A percentile compares a stretch with the other conserved stretches of the same genome.
Evolutionary conservation across 257 asterid genomes (phyloP).

Genomic region (Solanum verrucosum): DNA sequence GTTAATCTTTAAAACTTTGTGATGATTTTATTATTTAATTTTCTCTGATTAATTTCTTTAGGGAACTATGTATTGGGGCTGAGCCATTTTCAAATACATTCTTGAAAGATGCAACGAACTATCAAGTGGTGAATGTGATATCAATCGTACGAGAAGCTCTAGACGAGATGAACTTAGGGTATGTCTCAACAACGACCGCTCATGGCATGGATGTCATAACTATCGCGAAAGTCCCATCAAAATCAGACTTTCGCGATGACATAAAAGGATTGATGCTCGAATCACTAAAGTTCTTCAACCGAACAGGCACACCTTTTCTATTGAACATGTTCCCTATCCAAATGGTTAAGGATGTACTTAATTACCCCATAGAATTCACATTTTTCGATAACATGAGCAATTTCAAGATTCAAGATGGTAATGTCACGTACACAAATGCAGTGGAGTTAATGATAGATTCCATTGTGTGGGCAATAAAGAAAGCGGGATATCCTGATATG

Average conservation of each 20-base stretch:
- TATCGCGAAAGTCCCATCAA: slow-evolving; percentile 13
- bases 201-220: slow-evolving; percentile 14
- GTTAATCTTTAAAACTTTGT: no score
- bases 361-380: slow-evolving; percentile 17
- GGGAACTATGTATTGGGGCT: background rate
- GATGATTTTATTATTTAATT: background rate
- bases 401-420: slow-evolving; percentile 15
- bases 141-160: background rate
- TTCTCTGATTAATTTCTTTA: background rate
- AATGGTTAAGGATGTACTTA: background rate
- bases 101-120: background rate
- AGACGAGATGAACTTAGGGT: background rate
- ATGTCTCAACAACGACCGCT: slow-evolving; percentile 7
- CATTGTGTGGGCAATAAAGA: slow-evolving; percentile 17
- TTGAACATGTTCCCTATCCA: slow-evolving; percentile 28
- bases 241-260: slow-evolving; percentile 28
- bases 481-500: slow-evolving; percentile 17
- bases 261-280: slow-evolving; percentile 15
- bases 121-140: background rate
- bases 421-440: slow-evolving; percentile 20
- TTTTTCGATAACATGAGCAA: slow-evolving; percentile 26
- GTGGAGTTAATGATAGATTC: slow-evolving; percentile 40
- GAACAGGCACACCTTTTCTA: slow-evolving; percentile 23
- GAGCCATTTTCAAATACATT: background rate
- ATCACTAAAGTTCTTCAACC: background rate